Conservation (phyloP, 768 basidiomycete species). For the Clathrus columnatus region DNA sequence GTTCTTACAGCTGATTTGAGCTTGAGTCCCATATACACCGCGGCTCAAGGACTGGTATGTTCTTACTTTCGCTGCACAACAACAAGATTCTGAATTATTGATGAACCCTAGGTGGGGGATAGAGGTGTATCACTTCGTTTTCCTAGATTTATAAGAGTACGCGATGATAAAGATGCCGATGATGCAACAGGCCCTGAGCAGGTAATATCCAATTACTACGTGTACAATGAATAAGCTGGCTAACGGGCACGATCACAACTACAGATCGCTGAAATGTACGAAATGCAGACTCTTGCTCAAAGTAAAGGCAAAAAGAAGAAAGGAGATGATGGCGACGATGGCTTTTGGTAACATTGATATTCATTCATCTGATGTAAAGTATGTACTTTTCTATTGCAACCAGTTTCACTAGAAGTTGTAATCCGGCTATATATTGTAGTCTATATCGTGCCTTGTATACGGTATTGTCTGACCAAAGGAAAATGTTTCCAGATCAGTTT, state of each 20-base stretch:
- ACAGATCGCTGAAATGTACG: conserved; percentile 91
- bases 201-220: conserved; percentile 35
- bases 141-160: conserved; percentile 84
- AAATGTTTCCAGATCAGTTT: conserved; percentile 4
- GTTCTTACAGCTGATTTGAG: conserved; percentile 95
- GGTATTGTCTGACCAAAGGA: no score
- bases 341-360: conserved; percentile 53
- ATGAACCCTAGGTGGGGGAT: conserved; percentile 54
- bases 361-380: background rate
- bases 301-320: conserved; percentile 62
- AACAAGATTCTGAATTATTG: background rate
- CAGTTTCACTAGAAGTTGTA: no score
- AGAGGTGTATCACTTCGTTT: conserved; percentile 94
- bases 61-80: background rate
- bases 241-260: conserved; percentile 1
- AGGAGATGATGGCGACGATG: conserved; percentile 59
- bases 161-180: conserved; percentile 90
- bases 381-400: no score
- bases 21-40: conserved; percentile 93
- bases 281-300: conserved; percentile 76
- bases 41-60: conserved; percentile 81
- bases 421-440: no score
- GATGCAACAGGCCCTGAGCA: conserved; percentile 92
- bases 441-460: no score
- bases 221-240: background rate